Evolutionary conservation across 2,329 filamentous ascomycete species (phyloP), one percentile per base, ranked within the genome.

Genomic region (Nakataea oryzae): DNA sequence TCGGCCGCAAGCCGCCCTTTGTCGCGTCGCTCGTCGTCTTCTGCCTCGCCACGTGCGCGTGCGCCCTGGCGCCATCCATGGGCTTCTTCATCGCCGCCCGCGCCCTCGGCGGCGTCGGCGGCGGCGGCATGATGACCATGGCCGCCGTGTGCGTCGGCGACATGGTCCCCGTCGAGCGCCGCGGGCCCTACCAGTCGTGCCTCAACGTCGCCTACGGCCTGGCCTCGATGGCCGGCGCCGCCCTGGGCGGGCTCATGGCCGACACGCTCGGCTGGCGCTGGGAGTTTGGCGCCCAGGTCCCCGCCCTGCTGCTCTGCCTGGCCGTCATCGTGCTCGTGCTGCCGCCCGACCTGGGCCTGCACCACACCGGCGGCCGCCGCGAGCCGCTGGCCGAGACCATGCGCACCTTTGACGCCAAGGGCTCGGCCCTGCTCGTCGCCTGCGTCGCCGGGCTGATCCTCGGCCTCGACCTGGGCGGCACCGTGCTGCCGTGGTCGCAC

Each of bases 161-260:
- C 71, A 74, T 91, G 58, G 87, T 93, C 47, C 87, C 87, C 1
- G 89, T 92, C 65, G 83, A 89, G 75, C 74, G 72, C 27, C 79
- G 89, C n/a, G 87, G 88, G 3, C 81, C 82, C 4, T 93, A 89
- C 67, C 89, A 93, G 71, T 86, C 86, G 17, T 85, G 87, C 66
- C 81, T 89, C 68, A 88, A 90, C 69, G 77, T 89, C 57, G 78
- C 82, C 59, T 89, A 81, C 66, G 87, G 87, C 2, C 63, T 79
- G n/a, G 81, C 78, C 0, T 77, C 81, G 2, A 79, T 82, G 8
- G 74, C 85, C 2, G 89, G 89, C 3, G 88, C 87, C 1, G 87
- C 87, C 0, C 77, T 89, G 8, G 89, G 88, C 17, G 88, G 88
- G 1, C 78, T 85, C 61, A 83, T 92, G 69, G 87, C 86, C 28